These are phyloP conservation scores for Phytophthora colocasiae DNA, from an alignment of 352 stramenopile species.

Conservation along the genomic window DNA sequence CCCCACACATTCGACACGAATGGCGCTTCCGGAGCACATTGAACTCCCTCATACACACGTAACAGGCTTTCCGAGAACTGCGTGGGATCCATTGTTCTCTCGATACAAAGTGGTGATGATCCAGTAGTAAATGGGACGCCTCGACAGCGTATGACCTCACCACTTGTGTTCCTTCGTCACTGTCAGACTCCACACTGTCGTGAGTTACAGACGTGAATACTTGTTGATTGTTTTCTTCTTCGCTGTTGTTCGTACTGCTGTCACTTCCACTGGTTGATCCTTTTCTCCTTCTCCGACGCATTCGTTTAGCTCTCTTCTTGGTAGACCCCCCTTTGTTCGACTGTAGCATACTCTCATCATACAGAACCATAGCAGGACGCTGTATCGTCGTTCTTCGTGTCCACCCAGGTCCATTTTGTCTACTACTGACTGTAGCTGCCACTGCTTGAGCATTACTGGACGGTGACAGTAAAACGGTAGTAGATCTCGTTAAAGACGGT, in stretches of 20 bases:
- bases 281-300: constrained; percentile 21
- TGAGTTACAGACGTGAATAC: constrained; percentile 8
- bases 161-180: constrained; percentile 14
- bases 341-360: constrained; percentile 35
- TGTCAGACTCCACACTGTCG: constrained; percentile 19
- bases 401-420: constrained; percentile 9
- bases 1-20: constrained; percentile 83
- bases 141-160: constrained; percentile 5
- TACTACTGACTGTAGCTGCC: constrained; percentile 13
- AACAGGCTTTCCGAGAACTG: constrained; percentile 52
- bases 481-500: constrained; percentile 11
- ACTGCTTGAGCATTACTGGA: constrained; percentile 31
- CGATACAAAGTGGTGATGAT: constrained; percentile 69
- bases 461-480: constrained; percentile 34
- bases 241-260: constrained; percentile 35
- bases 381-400: constrained; percentile 2
- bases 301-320: constrained; percentile 35
- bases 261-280: constrained; percentile 8
- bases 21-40: constrained; percentile 75
- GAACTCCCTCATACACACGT: constrained; percentile 79
- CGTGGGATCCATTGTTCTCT: constrained; percentile 64
- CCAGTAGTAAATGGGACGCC: constrained; percentile 48
- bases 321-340: constrained; percentile 1
- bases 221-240: constrained; percentile 23
- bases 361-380: constrained; percentile 36